Percentiles rank a stretch among this genome's conserved stretches.
Evolutionary conservation across 805 yeast genomes (phyloP).

Genomic region (Lipomyces spencermartinsiae): DNA sequence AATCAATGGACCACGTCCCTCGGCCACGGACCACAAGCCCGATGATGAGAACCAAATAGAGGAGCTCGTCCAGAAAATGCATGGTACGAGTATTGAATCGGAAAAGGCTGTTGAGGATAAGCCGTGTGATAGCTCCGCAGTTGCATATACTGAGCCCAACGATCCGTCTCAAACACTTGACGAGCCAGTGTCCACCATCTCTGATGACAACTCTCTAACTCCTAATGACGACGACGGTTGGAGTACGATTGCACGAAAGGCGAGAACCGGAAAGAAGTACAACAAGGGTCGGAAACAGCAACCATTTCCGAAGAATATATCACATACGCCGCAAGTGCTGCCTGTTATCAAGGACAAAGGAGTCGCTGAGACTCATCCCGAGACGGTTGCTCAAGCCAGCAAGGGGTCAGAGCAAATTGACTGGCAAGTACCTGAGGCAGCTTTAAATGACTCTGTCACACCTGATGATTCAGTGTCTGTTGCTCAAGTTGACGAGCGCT

Average conservation of each 20-base stretch:
- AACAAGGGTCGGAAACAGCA: not conserved
- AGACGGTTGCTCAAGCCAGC: not conserved
- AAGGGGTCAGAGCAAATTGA: not conserved
- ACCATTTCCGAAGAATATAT: not conserved
- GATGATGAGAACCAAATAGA: not conserved
- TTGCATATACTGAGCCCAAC: not conserved
- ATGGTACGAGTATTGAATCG: constrained; percentile 17
- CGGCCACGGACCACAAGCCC: not conserved
- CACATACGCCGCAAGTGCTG: not conserved
- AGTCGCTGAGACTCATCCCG: not conserved
- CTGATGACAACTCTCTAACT: not conserved
- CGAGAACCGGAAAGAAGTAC: constrained; percentile 22
- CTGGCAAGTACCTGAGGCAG: not conserved
- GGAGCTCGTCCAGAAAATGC: constrained; percentile 14
- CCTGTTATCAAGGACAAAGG: not conserved
- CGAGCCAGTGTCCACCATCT: constrained; percentile 18
- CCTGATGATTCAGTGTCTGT: constrained; percentile 11
- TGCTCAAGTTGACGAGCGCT: constrained; percentile 32
- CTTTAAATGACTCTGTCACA: not conserved
- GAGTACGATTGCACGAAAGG: constrained; percentile 27
- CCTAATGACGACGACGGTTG: constrained; percentile 31
- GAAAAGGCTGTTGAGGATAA: constrained; percentile 28
- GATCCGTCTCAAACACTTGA: not conserved
- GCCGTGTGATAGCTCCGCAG: constrained; percentile 6
- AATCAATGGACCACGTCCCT: constrained; percentile 12